Base-by-base conservation (phyloP, 495 filamentous ascomycete genomes). In the Acidiella bohemica region DNA sequence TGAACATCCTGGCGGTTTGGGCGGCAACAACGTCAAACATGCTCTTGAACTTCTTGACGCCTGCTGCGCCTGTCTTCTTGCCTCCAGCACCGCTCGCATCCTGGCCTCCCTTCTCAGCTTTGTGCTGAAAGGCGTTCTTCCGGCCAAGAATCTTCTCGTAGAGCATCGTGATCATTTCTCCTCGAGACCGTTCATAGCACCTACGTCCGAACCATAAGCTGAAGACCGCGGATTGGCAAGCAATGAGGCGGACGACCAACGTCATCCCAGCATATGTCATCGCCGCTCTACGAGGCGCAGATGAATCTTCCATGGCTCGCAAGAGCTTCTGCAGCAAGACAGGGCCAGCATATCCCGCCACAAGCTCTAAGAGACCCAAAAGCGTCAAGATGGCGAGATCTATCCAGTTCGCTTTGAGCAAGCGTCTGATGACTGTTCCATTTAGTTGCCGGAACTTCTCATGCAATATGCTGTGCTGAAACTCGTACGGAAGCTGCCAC, bases 161-260 rank as follows among this genome's bases (percentile, higher is more conserved):
- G 19, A 90, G 65, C 73, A 84, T 86, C 39, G 82, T 88, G 35
- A 92, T 78, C 75, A 88, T 76, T 54, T 87, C 83, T 7, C 84
- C 84, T 30, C 84, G 64, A 4, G 79, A 81, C 35, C 83, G 65
- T 51, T 92, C 84, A 49, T 88, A 92, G 41, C 68, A 68, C 36
- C 83, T 70, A 34, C 84, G 68, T 37, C 71, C 69, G 50, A 75
- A 85, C 82, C 84, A 88, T 0, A 85, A 58, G 33, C 56, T 72
- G 44, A 88, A 70, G 0, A 86, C 75, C 8, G 67, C 70, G 0
- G 72, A 73, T 39, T 92, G 84, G 1, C 67, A 61, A 25, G 66
- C 66, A 21, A 80, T 59, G 3, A 87, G 57, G 10, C 79, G 67
- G 4, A 75, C 54, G 1, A 71, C 39, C 0, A 87, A 55, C 2